Evolutionary conservation across 257 asterid genomes (phyloP).

Genomic region (Plectranthus barbatus): DNA sequence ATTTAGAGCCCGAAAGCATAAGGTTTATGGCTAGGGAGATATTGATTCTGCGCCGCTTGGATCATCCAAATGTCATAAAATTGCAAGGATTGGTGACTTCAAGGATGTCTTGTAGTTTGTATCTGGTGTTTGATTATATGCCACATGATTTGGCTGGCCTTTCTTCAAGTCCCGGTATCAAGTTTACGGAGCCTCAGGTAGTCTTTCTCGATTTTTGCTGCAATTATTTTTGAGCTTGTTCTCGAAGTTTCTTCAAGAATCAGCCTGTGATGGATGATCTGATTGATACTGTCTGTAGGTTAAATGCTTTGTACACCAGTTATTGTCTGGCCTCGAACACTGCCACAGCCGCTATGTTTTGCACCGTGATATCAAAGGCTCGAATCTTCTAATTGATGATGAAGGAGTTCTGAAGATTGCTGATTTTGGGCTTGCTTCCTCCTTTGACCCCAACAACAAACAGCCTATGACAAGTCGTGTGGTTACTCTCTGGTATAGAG

Average conservation of each 20-base stretch:
- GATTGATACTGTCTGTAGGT: conserved; percentile 26
- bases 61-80: conserved; percentile 33
- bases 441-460: conserved; percentile 22
- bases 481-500: conserved; percentile 63
- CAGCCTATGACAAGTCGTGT: conserved; percentile 47
- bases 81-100: conserved; percentile 39
- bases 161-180: conserved; percentile 37
- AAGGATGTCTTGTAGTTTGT: conserved; percentile 34
- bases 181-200: conserved; percentile 62
- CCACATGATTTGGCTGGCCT: conserved; percentile 67
- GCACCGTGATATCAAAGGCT: conserved; percentile 56
- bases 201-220: not conserved
- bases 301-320: conserved; percentile 46
- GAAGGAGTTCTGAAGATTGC: conserved; percentile 50
- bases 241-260: not conserved
- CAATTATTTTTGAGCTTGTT: not conserved
- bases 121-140: conserved; percentile 58
- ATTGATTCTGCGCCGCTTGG: conserved; percentile 36
- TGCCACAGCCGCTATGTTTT: conserved; percentile 46
- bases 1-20: conserved; percentile 43
- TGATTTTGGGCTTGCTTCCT: conserved; percentile 55
- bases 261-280: not conserved
- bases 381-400: conserved; percentile 41
- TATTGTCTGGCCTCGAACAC: conserved; percentile 49
- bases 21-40: conserved; percentile 49